These are phyloP conservation scores for Colletotrichum cereale DNA, from an alignment of 2,329 filamentous ascomycete species.

Conservation along the genomic window DNA sequence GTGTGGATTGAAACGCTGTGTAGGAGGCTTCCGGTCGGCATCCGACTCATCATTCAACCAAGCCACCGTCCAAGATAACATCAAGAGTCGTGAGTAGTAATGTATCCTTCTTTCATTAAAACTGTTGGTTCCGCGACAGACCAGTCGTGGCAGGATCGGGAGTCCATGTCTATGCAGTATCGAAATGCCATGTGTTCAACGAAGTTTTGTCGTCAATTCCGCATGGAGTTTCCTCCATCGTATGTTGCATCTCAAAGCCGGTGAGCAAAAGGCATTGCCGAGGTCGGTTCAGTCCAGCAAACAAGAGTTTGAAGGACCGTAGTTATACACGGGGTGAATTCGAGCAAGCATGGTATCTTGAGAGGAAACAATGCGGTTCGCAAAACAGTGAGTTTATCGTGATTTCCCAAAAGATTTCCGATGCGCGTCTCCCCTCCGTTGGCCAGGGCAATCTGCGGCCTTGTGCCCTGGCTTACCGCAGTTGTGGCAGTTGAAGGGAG, in stretches of 20 bases:
- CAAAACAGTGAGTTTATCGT: conserved; percentile 10
- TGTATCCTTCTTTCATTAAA: conserved; percentile 9
- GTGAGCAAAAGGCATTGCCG: background rate
- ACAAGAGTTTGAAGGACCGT: background rate
- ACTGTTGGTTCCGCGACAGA: background rate
- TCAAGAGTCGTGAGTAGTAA: background rate
- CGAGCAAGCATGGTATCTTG: conserved; percentile 28
- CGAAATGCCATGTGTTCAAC: background rate
- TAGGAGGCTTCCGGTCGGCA: background rate
- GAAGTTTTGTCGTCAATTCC: conserved; percentile 2
- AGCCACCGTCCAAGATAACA: background rate
- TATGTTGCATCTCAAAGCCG: background rate
- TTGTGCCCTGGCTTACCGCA: conserved; percentile 74
- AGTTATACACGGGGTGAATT: conserved; percentile 13
- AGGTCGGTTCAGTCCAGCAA: background rate
- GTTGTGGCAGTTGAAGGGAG: conserved; percentile 64
- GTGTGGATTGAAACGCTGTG: background rate
- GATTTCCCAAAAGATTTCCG: conserved; percentile 24
- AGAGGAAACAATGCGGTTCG: conserved; percentile 10
- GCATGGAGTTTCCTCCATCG: background rate
- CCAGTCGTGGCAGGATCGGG: background rate
- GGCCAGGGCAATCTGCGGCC: conserved; percentile 64
- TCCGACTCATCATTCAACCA: background rate
- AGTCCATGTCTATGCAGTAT: conserved; percentile 11
- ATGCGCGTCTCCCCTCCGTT: conserved; percentile 40